Evolutionary conservation across 169 alveolate species (phyloP), one percentile per base, ranked within the genome.

Genomic region (Plasmodium gonderi): DNA sequence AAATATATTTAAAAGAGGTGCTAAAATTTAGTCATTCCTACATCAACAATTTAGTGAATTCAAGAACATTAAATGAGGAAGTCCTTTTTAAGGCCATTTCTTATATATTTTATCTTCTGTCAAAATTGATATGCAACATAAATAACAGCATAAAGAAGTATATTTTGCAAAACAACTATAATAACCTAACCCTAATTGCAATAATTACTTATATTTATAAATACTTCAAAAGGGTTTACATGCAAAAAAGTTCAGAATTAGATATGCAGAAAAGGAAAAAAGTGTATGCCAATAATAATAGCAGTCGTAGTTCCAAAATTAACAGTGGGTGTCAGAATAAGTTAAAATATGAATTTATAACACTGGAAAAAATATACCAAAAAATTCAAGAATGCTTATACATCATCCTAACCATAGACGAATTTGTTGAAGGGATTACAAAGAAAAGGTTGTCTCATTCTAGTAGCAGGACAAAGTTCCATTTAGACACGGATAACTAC

Each of bases 381-480:
- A 76, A 79, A 90, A 78, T 90, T 40, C 91, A 90, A 49, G 94
- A 90, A 29, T 90, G 94, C 26, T 90, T 90, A 45, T 90, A 78
- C 54, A 33, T 90, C 14, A 40, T 79, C 38, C 69, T 90, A 77
- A 76, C 82, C 11, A 72, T 90, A 38, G 94, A 90, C 38, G 91
- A 90, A 31, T 78, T 12, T 64, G 64, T 90, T 77, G 91, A 90
- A 90, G 17, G 40, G 26, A 20, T 45, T 26, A 14, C 45, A 65
- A 89, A 65, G 47, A 38, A 85, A 49, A 42, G 12, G 80, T 31
- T 33, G 42, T 23, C 9, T 3, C 45, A 40, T 29, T 72, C 40
- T 36, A 72, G 80, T 36, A 17, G 42, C 23, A 42, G 80, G 9
- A 42, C 60, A 42, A 40, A 29, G 31, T 20, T 42, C 80, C 54